Base-by-base conservation (phyloP, 768 basidiomycete species). In the Kwoniella shandongensis region DNA sequence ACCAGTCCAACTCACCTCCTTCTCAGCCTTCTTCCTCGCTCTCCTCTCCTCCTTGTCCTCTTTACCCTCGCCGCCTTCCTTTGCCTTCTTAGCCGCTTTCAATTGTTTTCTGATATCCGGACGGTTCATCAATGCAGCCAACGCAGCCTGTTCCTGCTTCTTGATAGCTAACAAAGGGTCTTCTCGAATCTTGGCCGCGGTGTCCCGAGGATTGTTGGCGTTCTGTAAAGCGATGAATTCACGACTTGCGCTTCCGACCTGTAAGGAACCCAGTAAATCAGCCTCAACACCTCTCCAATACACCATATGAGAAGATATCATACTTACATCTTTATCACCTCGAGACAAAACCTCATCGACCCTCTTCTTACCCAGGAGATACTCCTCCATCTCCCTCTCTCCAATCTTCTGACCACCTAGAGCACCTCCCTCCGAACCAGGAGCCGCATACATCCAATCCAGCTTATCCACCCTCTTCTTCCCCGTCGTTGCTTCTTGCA, bases 381-480 rank as follows among this genome's bases (percentile, higher is more conserved):
- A 99, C 67, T 93, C 91, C 79, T 99, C 96, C 65, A 98, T 77
- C 61, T 98, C 94, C 66, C 91, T 94, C 29, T 76, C 73, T 23
- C 71, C 67, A 1, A 76, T 54, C 54, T 61, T 69, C 30, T 65
- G 64, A 2, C 73, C 73, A 23, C 75, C 75, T 10, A 76, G 45
- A 12, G 87, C 76, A 72, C 91, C 92, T 51, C 80, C 87, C 59
- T 82, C 86, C 3, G 88, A 86, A 0, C 91, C 90, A 3, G 96
- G 96, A 1, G 94, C 96, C n/a, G 94, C 81, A 79, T 98, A 99
- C 91, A 99, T 94, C 96, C 96, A 99, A 75, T 99, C 96, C 46
- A 99, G 76, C 74, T 91, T 91, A 78, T 97, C 93, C 49, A 87
- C 85, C 63, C 89, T 81, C 78, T 93, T 96, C 81, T 88, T 91